A percentile compares a stretch with the other conserved stretches of the same genome.
phyloP scores from a whole-genome alignment of 768 basidiomycete species.

The Sarcodon aspratus region DNA sequence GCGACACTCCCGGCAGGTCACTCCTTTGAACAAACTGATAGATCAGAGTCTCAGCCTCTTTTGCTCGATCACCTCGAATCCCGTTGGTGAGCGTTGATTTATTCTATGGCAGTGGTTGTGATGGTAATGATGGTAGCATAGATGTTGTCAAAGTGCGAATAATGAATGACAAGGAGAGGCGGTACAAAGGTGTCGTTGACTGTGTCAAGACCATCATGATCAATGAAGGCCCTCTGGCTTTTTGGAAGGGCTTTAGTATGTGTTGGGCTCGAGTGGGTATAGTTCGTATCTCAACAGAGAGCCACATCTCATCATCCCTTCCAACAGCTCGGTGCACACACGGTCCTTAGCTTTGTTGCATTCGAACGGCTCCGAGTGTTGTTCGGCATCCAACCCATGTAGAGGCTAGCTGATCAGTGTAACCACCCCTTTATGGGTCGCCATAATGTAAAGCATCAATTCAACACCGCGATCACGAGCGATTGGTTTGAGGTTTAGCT shows the following conservation, averaged over 20 bases:
- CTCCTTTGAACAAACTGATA: background rate
- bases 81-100: constrained; percentile 15
- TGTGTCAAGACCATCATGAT: constrained; percentile 18
- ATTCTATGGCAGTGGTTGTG: background rate
- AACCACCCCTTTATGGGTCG: too few species aligned
- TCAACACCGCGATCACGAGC: too few species aligned
- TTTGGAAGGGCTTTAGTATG: constrained; percentile 29
- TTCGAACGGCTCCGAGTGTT: constrained; percentile 20
- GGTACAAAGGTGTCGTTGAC: constrained; percentile 16
- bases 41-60: constrained; percentile 11
- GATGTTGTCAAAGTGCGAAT: constrained; percentile 26
- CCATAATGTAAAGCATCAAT: too few species aligned
- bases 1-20: background rate
- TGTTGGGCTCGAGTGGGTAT: constrained; percentile 24
- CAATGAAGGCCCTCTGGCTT: constrained; percentile 20
- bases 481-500: too few species aligned
- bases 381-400: constrained; percentile 23
- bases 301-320: background rate
- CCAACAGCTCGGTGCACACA: constrained; percentile 23
- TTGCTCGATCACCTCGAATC: constrained; percentile 25
- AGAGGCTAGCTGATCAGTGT: background rate
- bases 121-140: background rate
- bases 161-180: constrained; percentile 24
- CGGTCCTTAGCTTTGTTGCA: constrained; percentile 21
- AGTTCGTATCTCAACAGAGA: background rate